phyloP scores from a whole-genome alignment of 495 filamentous ascomycete genomes.

The Aspergillus ellipticus region DNA sequence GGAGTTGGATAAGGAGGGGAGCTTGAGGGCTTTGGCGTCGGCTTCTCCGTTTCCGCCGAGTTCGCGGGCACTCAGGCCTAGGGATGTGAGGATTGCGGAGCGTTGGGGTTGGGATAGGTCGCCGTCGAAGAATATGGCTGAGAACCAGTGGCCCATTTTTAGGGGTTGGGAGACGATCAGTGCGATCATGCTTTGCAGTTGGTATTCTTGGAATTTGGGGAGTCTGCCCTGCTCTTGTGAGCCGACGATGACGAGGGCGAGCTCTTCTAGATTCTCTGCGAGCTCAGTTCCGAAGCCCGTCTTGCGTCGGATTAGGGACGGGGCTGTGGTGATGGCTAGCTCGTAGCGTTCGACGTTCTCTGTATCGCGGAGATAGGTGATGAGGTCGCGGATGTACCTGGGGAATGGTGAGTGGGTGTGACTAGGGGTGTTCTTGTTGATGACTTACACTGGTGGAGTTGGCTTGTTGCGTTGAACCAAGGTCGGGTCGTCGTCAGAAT shows the following conservation, averaged over 20 bases:
- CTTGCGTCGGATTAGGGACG: slow-evolving; percentile 82
- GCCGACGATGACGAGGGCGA: slow-evolving; percentile 70
- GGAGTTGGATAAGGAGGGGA: slow-evolving; percentile 36
- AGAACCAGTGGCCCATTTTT: slow-evolving; percentile 78
- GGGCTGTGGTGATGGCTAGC: slow-evolving; percentile 71
- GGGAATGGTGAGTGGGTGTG: not conserved
- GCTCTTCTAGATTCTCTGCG: slow-evolving; percentile 74
- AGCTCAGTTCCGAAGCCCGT: slow-evolving; percentile 84
- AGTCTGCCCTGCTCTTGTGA: slow-evolving; percentile 67
- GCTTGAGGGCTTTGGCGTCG: slow-evolving; percentile 43
- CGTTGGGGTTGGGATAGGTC: slow-evolving; percentile 86
- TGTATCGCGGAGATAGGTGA: slow-evolving; percentile 70
- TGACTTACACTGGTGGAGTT: slow-evolving; percentile 71
- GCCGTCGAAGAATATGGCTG: slow-evolving; percentile 81
- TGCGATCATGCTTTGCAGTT: slow-evolving; percentile 80
- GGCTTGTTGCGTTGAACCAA: slow-evolving; percentile 77
- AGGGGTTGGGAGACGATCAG: slow-evolving; percentile 71
- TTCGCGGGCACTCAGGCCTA: slow-evolving; percentile 84
- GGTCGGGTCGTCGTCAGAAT: slow-evolving; percentile 89
- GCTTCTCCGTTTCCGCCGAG: slow-evolving; percentile 74
- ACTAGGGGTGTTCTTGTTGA: not conserved
- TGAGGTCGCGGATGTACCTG: slow-evolving; percentile 83
- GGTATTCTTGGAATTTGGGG: slow-evolving; percentile 64
- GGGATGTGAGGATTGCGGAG: slow-evolving; percentile 70
- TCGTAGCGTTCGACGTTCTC: slow-evolving; percentile 82